Evolutionary conservation across 768 basidiomycete species (phyloP).

Genomic region (Leccinellum rugosiceps): DNA sequence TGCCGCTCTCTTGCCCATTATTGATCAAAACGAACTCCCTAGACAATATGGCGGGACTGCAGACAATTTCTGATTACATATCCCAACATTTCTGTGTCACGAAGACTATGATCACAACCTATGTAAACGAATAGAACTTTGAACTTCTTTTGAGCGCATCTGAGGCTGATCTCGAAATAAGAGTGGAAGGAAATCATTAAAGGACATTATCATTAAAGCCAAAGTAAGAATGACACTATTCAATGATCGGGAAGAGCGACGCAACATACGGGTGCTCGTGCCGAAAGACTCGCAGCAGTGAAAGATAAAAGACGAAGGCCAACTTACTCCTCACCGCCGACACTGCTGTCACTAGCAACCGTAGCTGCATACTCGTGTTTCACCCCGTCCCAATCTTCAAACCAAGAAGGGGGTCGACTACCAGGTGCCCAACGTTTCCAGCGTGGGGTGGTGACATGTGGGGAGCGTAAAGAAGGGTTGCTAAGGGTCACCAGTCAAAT

Average conservation of each 20-base stretch:
- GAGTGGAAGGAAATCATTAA: not conserved
- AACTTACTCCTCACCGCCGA: conserved; percentile 23
- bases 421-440: conserved; percentile 28
- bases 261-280: not conserved
- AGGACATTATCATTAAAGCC: not conserved
- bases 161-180: not conserved
- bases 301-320: not conserved
- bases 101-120: not conserved
- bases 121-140: not conserved
- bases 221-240: not conserved
- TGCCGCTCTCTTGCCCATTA: conserved; percentile 55
- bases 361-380: conserved; percentile 46
- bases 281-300: not conserved
- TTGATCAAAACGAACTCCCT: conserved; percentile 59
- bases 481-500: conserved; percentile 8
- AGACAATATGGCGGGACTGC: conserved; percentile 68
- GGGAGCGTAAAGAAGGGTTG: conserved; percentile 24
- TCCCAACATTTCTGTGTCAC: not conserved
- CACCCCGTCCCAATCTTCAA: conserved; percentile 38
- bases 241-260: too few relatives aligned
- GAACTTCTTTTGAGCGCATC: not conserved
- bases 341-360: conserved; percentile 35
- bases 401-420: conserved; percentile 37
- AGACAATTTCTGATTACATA: conserved; percentile 42
- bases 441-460: conserved; percentile 10